phyloP scores from a whole-genome alignment of 169 alveolate genomes.

The Plasmodium fragile region DNA sequence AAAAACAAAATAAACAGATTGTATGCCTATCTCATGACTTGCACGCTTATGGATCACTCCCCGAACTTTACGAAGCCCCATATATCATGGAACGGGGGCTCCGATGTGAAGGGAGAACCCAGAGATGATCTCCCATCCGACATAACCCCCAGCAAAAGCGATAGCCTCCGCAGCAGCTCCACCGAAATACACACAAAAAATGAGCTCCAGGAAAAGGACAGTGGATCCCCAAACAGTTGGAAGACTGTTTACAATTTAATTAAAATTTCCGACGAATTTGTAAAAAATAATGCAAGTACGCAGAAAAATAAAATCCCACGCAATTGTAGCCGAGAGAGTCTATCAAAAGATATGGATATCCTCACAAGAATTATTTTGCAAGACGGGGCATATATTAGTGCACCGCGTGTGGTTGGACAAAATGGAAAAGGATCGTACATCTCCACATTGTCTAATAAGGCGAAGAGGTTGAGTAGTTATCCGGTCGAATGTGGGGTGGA shows the following conservation, averaged over 20 bases:
- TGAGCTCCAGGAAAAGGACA: background rate
- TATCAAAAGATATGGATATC: constrained; percentile 38
- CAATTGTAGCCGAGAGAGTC: background rate
- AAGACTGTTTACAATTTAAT: background rate
- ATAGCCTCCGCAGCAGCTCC: background rate
- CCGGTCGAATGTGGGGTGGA: background rate
- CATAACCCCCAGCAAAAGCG: background rate
- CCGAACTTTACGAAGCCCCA: background rate
- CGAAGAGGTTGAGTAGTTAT: background rate
- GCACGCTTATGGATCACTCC: background rate
- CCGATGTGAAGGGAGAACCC: background rate
- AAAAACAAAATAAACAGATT: constrained; percentile 27
- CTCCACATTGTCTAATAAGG: background rate
- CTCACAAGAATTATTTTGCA: background rate
- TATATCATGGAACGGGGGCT: constrained; percentile 10
- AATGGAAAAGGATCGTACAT: background rate
- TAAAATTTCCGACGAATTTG: background rate
- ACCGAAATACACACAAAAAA: background rate
- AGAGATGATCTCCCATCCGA: background rate
- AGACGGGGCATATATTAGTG: constrained; percentile 9
- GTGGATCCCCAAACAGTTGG: background rate
- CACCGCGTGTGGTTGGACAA: background rate
- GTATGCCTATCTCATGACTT: background rate
- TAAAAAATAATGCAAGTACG: background rate
- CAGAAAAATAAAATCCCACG: background rate